Percentiles rank a stretch among this genome's conserved stretches.
These are phyloP conservation scores for Populus trichocarpa DNA, from an alignment of 441 rosid species.

Conservation along the genomic window DNA sequence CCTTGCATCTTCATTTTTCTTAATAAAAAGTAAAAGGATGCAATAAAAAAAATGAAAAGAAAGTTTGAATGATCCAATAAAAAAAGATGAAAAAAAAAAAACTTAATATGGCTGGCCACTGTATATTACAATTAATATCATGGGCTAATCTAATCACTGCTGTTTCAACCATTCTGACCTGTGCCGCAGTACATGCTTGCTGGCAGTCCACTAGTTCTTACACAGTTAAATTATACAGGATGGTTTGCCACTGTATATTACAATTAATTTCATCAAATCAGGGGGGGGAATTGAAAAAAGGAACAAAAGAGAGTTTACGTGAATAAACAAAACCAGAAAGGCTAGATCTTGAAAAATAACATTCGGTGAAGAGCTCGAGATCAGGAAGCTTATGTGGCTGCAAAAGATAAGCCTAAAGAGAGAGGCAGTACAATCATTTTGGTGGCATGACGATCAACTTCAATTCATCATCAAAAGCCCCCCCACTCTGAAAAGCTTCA, in stretches of 20 bases:
- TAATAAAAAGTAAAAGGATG: too few relatives aligned
- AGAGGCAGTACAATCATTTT: conserved; percentile 30
- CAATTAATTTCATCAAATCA: background rate
- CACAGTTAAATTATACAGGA: background rate
- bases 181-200: background rate
- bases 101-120: too few relatives aligned
- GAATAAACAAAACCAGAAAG: background rate
- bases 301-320: background rate
- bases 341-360: background rate
- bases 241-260: background rate
- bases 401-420: conserved; percentile 20
- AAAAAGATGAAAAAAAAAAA: too few relatives aligned
- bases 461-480: conserved; percentile 26
- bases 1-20: too few relatives aligned
- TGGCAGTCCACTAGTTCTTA: background rate
- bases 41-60: too few relatives aligned
- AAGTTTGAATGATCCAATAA: too few relatives aligned
- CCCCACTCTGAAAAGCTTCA: conserved; percentile 24
- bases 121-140: too few relatives aligned
- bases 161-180: background rate
- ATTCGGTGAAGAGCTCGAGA: background rate
- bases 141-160: background rate
- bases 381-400: background rate
- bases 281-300: background rate
- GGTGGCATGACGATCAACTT: conserved; percentile 21